Conservation (phyloP, 1,284 basidiomycete genomes). For the Irpex lacteus region DNA sequence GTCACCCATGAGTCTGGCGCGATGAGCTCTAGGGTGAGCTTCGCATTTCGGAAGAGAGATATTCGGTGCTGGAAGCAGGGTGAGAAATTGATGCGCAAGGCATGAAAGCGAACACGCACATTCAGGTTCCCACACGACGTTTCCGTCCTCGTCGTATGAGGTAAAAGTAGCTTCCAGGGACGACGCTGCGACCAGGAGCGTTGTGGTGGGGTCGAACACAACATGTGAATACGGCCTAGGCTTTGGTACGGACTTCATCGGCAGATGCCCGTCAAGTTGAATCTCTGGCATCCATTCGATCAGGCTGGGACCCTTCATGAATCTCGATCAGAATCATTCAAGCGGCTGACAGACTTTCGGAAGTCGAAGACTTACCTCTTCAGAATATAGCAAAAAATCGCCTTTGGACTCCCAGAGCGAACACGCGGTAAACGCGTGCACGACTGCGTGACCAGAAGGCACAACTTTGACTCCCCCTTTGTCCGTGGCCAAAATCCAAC, state of each 20-base stretch:
- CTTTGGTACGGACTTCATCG: constrained; percentile 68
- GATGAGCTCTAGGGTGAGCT: constrained; percentile 85
- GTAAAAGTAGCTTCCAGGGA: constrained; percentile 78
- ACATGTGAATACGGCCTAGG: constrained; percentile 82
- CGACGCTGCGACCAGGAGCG: constrained; percentile 81
- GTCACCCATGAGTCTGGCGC: constrained; percentile 82
- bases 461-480: constrained; percentile 62
- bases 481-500: constrained; percentile 81
- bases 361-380: constrained; percentile 56
- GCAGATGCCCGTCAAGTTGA: constrained; percentile 68
- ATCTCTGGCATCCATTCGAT: constrained; percentile 81
- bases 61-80: constrained; percentile 50
- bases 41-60: constrained; percentile 76
- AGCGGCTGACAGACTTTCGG: constrained; percentile 12
- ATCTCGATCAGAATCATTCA: constrained; percentile 17
- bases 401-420: constrained; percentile 77
- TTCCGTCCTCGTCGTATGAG: constrained; percentile 87
- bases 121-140: constrained; percentile 76
- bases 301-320: constrained; percentile 70
- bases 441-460: constrained; percentile 68
- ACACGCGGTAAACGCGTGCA: constrained; percentile 80
- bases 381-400: constrained; percentile 82
- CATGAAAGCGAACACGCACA: constrained; percentile 43
- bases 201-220: constrained; percentile 80
- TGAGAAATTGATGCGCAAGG: not conserved